Base-by-base conservation (phyloP, 208 protist species). In the Polymyxa betae region DNA sequence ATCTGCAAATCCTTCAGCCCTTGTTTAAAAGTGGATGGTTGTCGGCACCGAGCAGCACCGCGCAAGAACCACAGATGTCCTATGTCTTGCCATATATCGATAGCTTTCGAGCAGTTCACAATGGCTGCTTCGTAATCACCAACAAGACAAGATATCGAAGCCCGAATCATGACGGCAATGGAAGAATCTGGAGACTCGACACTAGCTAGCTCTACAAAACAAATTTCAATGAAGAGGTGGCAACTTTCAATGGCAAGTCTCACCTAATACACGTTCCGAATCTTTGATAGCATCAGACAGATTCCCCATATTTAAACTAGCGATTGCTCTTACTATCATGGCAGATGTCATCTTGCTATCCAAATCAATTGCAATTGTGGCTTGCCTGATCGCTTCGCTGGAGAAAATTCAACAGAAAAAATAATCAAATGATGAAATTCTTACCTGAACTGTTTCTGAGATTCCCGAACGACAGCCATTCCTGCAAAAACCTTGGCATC, bases 21-120 rank as follows among this genome's bases (percentile, higher is more conserved):
- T 5, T 16, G 5, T 60, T 5, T 60, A 24, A 24, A 5, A 5
- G 49, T 60, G 49, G 49, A 29, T 60, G 49, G n/a, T 5, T 38
- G 72, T 43, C 72, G 72, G 16, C 16, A 82, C 5, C 40, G 72
- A 43, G 40, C 40, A 20, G n/a, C 5, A 20, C 72, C 72, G 5
- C 72, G 5, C 10, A 82, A 12, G 72, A 82, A 82, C 72, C 72
- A 82, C 16, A 82, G 35, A 82, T 82, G n/a, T 35, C 16, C 72
- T 5, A 45, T 35, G n/a, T 82, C 72, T 35, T 5, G 72, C 35
- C 72, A 82, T 38, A 35, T 82, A 20, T 82, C 72, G n/a, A 82
- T 43, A 82, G 72, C 72, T 40, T 20, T 5, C 16, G n/a, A 45
- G n/a, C 35, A 35, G 72, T 40, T 43, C 5, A 16, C n/a, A 12